phyloP scores from a whole-genome alignment of 768 basidiomycete species.

The Boletus subparvulus region DNA sequence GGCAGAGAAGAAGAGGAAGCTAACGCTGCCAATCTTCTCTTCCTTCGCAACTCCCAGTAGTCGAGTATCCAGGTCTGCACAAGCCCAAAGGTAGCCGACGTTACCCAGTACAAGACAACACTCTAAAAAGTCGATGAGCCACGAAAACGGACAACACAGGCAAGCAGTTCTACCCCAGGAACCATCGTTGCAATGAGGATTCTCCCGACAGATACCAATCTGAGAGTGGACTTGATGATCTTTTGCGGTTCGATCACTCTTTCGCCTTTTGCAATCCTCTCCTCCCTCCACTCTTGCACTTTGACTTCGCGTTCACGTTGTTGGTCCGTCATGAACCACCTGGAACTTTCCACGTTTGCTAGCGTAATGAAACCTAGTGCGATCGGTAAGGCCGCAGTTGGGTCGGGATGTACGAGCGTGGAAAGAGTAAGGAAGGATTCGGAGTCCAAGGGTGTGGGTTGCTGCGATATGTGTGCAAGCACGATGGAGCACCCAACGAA shows the following conservation, averaged over 20 bases:
- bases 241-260: constrained; percentile 47
- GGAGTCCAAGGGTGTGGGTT: constrained; percentile 67
- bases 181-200: constrained; percentile 67
- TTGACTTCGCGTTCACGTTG: constrained; percentile 51
- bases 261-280: constrained; percentile 42
- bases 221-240: constrained; percentile 53
- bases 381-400: constrained; percentile 68
- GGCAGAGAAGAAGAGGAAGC: background rate
- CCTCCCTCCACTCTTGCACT: constrained; percentile 48
- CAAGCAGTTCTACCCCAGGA: constrained; percentile 54
- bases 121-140: constrained; percentile 38
- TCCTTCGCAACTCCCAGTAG: constrained; percentile 53
- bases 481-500: constrained; percentile 66
- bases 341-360: constrained; percentile 76
- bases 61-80: constrained; percentile 75
- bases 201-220: constrained; percentile 59
- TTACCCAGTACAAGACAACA: constrained; percentile 73
- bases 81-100: constrained; percentile 72
- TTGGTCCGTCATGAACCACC: constrained; percentile 66
- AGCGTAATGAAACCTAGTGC: constrained; percentile 70
- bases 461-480: constrained; percentile 52
- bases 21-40: constrained; percentile 15
- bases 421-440: constrained; percentile 77
- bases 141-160: constrained; percentile 19
- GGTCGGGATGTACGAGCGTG: constrained; percentile 67